A percentile compares a stretch with the other conserved stretches of the same genome.
phyloP scores from a whole-genome alignment of 108 stramenopile species.

The Stephanodiscus triporus region DNA sequence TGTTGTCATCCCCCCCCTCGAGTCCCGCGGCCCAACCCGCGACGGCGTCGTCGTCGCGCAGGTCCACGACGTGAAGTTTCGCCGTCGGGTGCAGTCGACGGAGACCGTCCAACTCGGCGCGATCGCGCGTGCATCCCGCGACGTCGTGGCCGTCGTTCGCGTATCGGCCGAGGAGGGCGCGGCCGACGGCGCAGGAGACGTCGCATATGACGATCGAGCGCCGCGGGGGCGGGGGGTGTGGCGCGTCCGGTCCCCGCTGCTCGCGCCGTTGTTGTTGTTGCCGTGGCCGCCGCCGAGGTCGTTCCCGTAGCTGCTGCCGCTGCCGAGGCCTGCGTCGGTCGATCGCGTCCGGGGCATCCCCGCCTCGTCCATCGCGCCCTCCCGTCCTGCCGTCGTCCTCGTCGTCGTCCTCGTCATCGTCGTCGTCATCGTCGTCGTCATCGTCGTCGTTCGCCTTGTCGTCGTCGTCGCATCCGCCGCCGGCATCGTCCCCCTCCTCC shows the following conservation, averaged over 20 bases:
- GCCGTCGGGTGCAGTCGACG: slow-evolving; percentile 1
- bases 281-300: background rate
- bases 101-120: background rate
- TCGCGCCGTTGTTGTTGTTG: background rate
- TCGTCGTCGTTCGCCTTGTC: too few relatives aligned
- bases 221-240: background rate
- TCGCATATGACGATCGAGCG: slow-evolving; percentile 21
- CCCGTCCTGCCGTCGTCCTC: background rate
- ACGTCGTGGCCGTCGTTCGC: slow-evolving; percentile 19
- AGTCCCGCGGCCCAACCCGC: background rate
- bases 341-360: too few relatives aligned
- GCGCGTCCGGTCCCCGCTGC: background rate
- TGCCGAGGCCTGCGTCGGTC: too few relatives aligned
- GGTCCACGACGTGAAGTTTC: slow-evolving; percentile 12
- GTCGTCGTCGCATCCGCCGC: background rate
- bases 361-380: background rate
- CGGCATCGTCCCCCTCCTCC: background rate
- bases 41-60: background rate
- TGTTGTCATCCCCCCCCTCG: background rate
- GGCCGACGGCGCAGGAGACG: slow-evolving; percentile 9
- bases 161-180: slow-evolving; percentile 7
- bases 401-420: background rate
- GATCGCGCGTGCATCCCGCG: slow-evolving; percentile 9
- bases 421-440: background rate
- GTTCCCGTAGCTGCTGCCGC: background rate